Base-by-base conservation (phyloP, 306 rosid species). In the Cicer yamashitae region DNA sequence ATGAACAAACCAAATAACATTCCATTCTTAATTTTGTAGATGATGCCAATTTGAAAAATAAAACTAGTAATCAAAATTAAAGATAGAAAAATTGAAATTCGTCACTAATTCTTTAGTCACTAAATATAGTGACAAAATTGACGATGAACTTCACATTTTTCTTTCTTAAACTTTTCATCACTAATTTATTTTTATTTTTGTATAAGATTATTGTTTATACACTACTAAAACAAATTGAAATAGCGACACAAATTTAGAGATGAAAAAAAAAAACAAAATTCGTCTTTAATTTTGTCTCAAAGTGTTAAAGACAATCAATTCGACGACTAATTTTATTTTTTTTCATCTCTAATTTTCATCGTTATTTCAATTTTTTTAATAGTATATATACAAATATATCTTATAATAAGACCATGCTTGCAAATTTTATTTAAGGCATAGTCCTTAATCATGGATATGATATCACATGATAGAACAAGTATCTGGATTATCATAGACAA, bases 391-490 rank as follows among this genome's bases (percentile, higher is more conserved):
- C 3, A 1, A 2, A 25, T 25, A 2, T 25, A 2, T 14, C 46
- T 38, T 62, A 38, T 38, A 8, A 10, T 43, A 8, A 66, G 7
- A 41, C 51, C 38, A 17, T 43, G 7, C 40, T 47, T 25, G 58
- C n/a, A 67, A 67, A 20, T 67, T 59, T 59, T 59, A 59, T 58
- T 25, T 58, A n/a, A 50, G 9, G 18, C 9, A 50, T 13, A 50
- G 1, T 56, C 61, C 13, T 56, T 56, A 20, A 4, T 56, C 22
- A 18, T 53, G 3, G 1, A 14, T 52, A 15, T 52, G 10, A 52
- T 6, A 53, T 56, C 73, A 81, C 78, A 76, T 76, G 73, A 79
- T 65, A 41, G 84, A 57, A 58, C 84, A 83, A 64, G 1, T 0
- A 39, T 71, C 50, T 10, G 34, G 62, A 34, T 1, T 12, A 20